Base-by-base conservation (phyloP, 208 protist species). In the Endotrypanum monterogeii region DNA sequence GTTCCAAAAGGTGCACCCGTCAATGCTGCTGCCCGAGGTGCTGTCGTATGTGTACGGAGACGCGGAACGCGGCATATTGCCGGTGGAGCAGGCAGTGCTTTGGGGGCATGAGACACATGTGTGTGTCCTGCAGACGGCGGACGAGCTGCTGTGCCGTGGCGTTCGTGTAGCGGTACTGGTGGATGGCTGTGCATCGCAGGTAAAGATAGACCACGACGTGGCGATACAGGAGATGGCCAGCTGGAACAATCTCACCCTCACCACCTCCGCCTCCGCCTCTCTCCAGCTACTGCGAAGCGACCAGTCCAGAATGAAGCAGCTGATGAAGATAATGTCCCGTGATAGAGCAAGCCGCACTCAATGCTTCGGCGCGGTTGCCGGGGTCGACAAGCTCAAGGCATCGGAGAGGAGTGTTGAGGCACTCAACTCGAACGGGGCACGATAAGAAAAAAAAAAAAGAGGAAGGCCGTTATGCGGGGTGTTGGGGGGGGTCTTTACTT, bases 101-200 rank as follows among this genome's bases (percentile, higher is more conserved):
- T 92, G 90, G 67, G 92, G 92, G 35, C 89, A 94, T 44, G 92
- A 96, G 73, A 88, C 71, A 0, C 92, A 96, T 56, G 89, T 93
- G 58, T 96, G 92, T 69, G 79, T 96, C 5, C 62, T 93, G n/a
- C 88, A 95, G 73, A 96, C 92, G 6, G 86, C 83, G 18, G 82
- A 80, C 12, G 90, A 90, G 20, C 79, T 96, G 54, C 75, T 96
- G 66, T 78, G 88, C 51, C 67, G 79, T 52, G 81, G 85, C 48
- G 92, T 92, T 61, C 73, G 78, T 23, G 92, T 94, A 35, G 74
- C 84, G 16, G 62, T 96, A 11, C 51, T 83, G 9, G 79, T 87
- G 20, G 92, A 96, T 60, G 92, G 88, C 25, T 80, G 91, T n/a
- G 90, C 85, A 8, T 78, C 84, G 23, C 92, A 94, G 82, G 71